phyloP scores from a whole-genome alignment of 371 early-diverging fungal species.

The Rhizomucor miehei region DNA sequence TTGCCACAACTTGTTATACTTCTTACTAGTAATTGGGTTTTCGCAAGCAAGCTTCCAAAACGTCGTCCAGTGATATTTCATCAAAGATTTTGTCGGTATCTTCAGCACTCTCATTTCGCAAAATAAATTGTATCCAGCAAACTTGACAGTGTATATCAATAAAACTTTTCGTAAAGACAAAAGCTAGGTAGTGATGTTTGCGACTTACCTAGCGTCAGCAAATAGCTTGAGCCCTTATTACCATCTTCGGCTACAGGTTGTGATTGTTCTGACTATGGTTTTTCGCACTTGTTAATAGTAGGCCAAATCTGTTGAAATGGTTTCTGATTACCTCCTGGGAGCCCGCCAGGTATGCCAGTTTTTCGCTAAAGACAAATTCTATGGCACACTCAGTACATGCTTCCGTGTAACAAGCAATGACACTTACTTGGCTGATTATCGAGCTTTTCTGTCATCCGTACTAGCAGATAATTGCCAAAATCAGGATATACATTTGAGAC shows the following conservation, averaged over 20 bases:
- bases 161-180: too few relatives aligned
- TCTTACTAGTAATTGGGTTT: not conserved
- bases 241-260: too few relatives aligned
- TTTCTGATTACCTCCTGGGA: too few relatives aligned
- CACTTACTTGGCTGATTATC: slow-evolving; percentile 28
- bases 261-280: too few relatives aligned
- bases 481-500: slow-evolving; percentile 24
- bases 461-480: slow-evolving; percentile 28
- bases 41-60: not conserved
- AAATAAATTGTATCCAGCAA: not conserved
- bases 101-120: not conserved
- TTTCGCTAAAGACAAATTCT: not conserved
- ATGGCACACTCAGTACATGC: not conserved
- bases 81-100: not conserved
- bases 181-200: not conserved
- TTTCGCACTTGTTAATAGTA: too few relatives aligned
- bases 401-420: not conserved
- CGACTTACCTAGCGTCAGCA: not conserved
- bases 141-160: too few relatives aligned
- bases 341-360: not conserved
- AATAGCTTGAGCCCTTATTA: too few relatives aligned
- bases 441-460: slow-evolving; percentile 28
- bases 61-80: not conserved
- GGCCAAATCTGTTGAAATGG: too few relatives aligned
- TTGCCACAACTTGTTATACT: not conserved